These are phyloP conservation scores for Aureobasidium uvarum DNA, from an alignment of 2,329 filamentous ascomycete species.

Conservation along the genomic window DNA sequence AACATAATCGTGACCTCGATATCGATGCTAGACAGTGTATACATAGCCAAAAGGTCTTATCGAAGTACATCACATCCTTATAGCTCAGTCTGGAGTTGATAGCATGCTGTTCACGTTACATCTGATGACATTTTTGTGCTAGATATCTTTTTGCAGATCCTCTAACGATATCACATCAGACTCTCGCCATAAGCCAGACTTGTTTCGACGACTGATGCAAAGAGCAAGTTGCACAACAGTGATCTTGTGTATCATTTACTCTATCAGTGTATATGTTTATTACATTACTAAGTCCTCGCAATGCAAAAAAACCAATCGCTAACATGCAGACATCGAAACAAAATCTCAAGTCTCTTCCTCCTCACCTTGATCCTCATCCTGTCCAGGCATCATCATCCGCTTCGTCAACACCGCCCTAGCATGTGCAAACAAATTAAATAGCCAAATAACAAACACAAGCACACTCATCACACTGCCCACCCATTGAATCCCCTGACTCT, in stretches of 20 bases:
- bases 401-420: constrained; percentile 51
- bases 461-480: constrained; percentile 58
- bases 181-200: too few species aligned
- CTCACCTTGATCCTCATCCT: constrained; percentile 56
- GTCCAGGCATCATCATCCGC: constrained; percentile 58
- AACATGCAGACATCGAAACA: background rate
- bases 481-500: constrained; percentile 53
- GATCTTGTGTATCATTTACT: too few species aligned
- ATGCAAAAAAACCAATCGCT: background rate
- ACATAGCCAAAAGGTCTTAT: too few species aligned
- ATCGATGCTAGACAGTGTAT: too few species aligned
- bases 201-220: too few species aligned
- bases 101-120: too few species aligned
- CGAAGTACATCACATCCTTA: too few species aligned
- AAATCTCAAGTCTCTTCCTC: constrained; percentile 5
- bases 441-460: constrained; percentile 55
- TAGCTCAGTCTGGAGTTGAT: too few species aligned
- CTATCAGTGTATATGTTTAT: background rate
- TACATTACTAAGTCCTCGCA: background rate
- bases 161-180: too few species aligned
- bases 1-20: background rate
- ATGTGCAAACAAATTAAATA: constrained; percentile 51
- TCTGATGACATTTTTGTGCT: too few species aligned
- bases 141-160: too few species aligned
- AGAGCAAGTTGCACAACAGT: too few species aligned